A percentile compares a stretch with the other conserved stretches of the same genome.
phyloP scores from a whole-genome alignment of 1,284 basidiomycete species.

The Agroathelia rolfsii region DNA sequence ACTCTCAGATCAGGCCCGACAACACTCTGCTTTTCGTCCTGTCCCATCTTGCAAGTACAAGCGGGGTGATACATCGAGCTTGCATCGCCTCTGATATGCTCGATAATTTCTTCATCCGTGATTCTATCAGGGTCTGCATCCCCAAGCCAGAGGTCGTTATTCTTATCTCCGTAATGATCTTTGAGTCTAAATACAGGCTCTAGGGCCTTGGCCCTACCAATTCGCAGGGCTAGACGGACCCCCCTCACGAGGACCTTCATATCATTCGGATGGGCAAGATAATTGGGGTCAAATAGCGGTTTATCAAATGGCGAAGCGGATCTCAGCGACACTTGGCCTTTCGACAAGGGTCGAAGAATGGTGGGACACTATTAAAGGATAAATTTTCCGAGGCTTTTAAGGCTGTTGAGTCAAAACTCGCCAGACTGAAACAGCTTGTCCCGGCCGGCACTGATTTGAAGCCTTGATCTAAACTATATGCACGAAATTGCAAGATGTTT shows the following conservation, averaged over 20 bases:
- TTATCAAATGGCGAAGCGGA: slow-evolving; percentile 25
- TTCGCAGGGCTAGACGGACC: slow-evolving; percentile 16
- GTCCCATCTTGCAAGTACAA: slow-evolving; percentile 19
- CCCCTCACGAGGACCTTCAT: slow-evolving; percentile 19
- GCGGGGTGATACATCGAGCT: slow-evolving; percentile 18
- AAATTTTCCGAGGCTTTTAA: neutral
- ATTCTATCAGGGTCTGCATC: slow-evolving; percentile 17
- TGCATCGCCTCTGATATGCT: slow-evolving; percentile 13
- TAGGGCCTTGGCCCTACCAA: slow-evolving; percentile 18
- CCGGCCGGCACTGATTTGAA: slow-evolving; percentile 14
- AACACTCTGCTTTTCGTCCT: slow-evolving; percentile 23
- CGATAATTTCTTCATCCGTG: slow-evolving; percentile 18
- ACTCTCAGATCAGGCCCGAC: slow-evolving; percentile 41
- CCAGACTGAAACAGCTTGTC: slow-evolving; percentile 18
- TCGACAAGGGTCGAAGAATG: slow-evolving; percentile 17
- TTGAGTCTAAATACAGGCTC: slow-evolving; percentile 20
- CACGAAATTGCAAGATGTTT: no score
- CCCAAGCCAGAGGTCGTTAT: slow-evolving; percentile 22
- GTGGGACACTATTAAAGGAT: slow-evolving; percentile 16
- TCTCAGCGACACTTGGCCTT: slow-evolving; percentile 26
- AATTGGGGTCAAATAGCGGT: slow-evolving; percentile 31
- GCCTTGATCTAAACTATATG: slow-evolving; percentile 16
- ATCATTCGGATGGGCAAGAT: slow-evolving; percentile 15
- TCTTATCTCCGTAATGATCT: slow-evolving; percentile 15
- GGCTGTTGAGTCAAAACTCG: slow-evolving; percentile 11